Percentiles rank a stretch among this genome's conserved stretches.
These are phyloP conservation scores for Schrenkiella parvula DNA, from an alignment of 345 rosid species.

Conservation along the genomic window DNA sequence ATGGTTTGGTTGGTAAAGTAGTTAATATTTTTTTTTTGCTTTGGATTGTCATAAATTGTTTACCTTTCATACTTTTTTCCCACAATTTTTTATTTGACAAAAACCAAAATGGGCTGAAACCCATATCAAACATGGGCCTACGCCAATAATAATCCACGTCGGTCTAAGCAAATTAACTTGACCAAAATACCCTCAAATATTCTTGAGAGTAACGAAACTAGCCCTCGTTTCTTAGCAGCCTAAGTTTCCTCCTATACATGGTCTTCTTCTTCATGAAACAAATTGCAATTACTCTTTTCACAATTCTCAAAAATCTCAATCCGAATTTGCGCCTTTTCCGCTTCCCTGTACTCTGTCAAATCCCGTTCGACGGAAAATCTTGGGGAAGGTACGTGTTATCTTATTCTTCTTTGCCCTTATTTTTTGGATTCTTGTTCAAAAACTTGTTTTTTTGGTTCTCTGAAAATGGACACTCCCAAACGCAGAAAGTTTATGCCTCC, in stretches of 20 bases:
- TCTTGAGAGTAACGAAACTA: neutral
- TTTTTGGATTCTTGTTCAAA: neutral
- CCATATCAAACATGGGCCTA: neutral
- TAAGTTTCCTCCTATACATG: conserved; percentile 24
- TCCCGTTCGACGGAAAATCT: neutral
- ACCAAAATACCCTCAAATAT: conserved; percentile 15
- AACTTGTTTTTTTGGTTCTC: neutral
- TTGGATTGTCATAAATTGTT: too few species aligned
- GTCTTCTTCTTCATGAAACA: neutral
- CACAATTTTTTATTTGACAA: too few species aligned
- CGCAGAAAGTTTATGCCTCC: neutral
- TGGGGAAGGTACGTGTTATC: conserved; percentile 17
- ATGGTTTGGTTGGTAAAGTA: too few species aligned
- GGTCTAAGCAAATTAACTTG: neutral
- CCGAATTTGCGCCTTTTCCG: neutral
- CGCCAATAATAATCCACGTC: neutral
- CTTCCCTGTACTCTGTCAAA: neutral
- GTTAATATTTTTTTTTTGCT: too few species aligned
- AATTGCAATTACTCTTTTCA: neutral
- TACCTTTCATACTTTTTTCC: too few species aligned
- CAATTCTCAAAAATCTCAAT: conserved; percentile 8
- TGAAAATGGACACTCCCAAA: too few species aligned
- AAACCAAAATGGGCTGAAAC: neutral
- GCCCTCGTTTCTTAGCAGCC: conserved; percentile 19
- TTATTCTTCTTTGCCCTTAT: neutral